Percentiles rank a stretch among this genome's conserved stretches.
Evolutionary conservation across 139 green algal genomes (phyloP).

Genomic region (Auxenochlorella pyrenoidosa): DNA sequence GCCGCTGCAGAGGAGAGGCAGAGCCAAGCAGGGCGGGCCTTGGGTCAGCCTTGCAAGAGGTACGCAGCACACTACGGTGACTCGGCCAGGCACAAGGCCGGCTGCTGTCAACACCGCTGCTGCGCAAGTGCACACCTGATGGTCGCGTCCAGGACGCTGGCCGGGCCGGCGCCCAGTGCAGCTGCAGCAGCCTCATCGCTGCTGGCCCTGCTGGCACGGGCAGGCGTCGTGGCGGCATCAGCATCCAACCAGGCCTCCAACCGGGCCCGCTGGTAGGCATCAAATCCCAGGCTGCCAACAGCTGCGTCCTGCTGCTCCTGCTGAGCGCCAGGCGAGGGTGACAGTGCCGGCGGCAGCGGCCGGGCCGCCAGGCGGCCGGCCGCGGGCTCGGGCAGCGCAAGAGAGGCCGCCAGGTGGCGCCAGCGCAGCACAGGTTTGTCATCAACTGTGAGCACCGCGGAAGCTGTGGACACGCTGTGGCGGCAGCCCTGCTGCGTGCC

Average conservation of each 20-base stretch:
- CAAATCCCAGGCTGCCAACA: not conserved
- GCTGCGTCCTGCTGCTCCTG: not conserved
- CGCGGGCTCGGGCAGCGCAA: not conserved
- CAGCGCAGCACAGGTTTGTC: slow-evolving; percentile 36
- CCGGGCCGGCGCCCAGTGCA: slow-evolving; percentile 8
- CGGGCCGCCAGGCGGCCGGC: not conserved
- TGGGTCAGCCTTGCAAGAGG: not conserved
- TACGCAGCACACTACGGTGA: no score
- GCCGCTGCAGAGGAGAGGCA: not conserved
- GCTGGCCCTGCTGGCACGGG: not conserved
- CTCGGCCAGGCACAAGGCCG: no score
- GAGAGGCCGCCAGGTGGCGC: not conserved
- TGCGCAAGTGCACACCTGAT: not conserved
- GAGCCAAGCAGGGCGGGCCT: not conserved
- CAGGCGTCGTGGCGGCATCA: not conserved
- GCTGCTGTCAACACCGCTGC: no score
- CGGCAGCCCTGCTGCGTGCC: not conserved
- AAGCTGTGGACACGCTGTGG: not conserved
- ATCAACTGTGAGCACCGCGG: not conserved
- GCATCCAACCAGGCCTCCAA: slow-evolving; percentile 26
- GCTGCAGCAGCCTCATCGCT: not conserved
- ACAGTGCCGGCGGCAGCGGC: not conserved
- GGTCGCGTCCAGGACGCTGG: slow-evolving; percentile 8
- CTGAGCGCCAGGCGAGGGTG: not conserved
- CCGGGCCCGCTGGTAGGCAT: slow-evolving; percentile 17